These are phyloP conservation scores for Heracleum sosnowskyi DNA, from an alignment of 129 eudicot species.

Conservation along the genomic window DNA sequence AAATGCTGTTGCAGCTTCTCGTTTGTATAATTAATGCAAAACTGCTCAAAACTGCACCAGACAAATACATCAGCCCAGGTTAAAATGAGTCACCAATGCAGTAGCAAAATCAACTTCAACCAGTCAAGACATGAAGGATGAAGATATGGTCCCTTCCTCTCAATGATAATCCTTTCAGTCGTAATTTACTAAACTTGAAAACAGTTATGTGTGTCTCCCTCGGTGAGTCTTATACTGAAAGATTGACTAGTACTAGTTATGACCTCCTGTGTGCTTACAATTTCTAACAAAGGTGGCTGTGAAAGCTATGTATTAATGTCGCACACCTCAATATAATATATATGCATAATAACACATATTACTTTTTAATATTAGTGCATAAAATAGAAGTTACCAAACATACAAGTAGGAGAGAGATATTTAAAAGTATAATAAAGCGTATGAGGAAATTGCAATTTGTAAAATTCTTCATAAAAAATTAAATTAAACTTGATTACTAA, in stretches of 20 bases:
- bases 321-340: background rate
- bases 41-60: constrained; percentile 89
- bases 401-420: background rate
- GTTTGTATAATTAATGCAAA: constrained; percentile 90
- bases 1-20: constrained; percentile 99
- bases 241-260: background rate
- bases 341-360: background rate
- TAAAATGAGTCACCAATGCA: constrained; percentile 10
- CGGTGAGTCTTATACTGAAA: background rate
- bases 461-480: background rate
- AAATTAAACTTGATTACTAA: background rate
- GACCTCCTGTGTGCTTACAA: background rate
- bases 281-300: background rate
- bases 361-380: background rate
- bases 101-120: background rate
- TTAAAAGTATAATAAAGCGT: background rate
- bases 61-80: constrained; percentile 14
- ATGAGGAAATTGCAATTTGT: background rate
- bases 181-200: background rate
- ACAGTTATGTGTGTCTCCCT: background rate
- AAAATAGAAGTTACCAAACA: background rate
- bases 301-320: background rate
- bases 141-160: background rate
- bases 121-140: background rate
- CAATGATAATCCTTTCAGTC: background rate